Percentiles rank a stretch among this genome's conserved stretches.
Conservation (phyloP, 176 grass and related monocot genomes). For the Themeda triandra region DNA sequence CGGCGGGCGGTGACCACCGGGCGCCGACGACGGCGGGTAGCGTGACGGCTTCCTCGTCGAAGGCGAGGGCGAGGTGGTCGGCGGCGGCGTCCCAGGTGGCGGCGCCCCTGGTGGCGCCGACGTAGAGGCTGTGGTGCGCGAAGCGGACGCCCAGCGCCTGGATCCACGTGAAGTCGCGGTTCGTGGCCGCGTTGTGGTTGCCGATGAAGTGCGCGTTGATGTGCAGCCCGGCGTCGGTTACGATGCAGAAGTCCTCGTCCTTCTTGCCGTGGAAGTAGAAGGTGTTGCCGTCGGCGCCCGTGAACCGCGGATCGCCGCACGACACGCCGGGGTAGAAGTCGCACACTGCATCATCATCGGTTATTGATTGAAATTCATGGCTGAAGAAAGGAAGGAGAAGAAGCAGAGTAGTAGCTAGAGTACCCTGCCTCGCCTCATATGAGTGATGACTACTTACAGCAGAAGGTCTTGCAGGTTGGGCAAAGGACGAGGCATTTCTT, state of each 20-base stretch:
- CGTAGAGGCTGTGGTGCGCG: slow-evolving; percentile 43
- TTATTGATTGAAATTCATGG: too few relatives aligned
- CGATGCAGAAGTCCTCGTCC: slow-evolving; percentile 38
- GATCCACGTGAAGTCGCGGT: slow-evolving; percentile 70
- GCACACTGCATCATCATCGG: background rate
- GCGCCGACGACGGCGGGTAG: background rate
- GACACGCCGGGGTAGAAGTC: slow-evolving; percentile 33
- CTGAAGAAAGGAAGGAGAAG: background rate
- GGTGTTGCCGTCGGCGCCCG: slow-evolving; percentile 57
- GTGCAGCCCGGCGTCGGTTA: slow-evolving; percentile 46
- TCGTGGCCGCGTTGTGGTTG: background rate
- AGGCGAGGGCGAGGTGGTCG: slow-evolving; percentile 44
- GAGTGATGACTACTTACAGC: slow-evolving; percentile 20
- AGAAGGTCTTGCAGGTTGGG: slow-evolving; percentile 57
- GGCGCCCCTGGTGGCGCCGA: background rate
- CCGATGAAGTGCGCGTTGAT: slow-evolving; percentile 90
- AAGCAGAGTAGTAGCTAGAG: background rate
- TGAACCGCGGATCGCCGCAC: slow-evolving; percentile 52
- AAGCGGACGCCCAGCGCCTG: slow-evolving; percentile 49
- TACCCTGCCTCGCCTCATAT: too few relatives aligned
- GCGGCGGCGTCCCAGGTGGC: slow-evolving; percentile 26
- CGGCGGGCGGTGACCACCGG: background rate
- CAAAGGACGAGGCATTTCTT: slow-evolving; percentile 53
- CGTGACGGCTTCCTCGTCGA: slow-evolving; percentile 12
- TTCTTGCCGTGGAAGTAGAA: slow-evolving; percentile 72